phyloP scores from a whole-genome alignment of 495 filamentous ascomycete species.

The Saxophila tyrrhenica region DNA sequence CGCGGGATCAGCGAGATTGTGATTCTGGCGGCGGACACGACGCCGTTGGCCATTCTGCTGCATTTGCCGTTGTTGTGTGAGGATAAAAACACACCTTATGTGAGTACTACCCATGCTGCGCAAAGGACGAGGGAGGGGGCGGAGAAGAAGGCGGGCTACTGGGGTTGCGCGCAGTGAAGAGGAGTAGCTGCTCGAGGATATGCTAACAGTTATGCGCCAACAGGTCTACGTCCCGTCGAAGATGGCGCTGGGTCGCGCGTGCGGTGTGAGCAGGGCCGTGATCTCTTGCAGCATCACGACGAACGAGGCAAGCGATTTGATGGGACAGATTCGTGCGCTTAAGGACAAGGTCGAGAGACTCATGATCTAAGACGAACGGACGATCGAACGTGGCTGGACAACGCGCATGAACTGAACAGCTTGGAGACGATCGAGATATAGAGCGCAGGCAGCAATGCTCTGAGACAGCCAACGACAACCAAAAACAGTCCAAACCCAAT shows the following conservation, averaged over 20 bases:
- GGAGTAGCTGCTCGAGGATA: too few species aligned
- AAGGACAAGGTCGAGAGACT: conserved; percentile 95
- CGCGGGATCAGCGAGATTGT: conserved; percentile 81
- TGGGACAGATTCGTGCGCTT: conserved; percentile 67
- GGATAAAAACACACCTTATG: conserved; percentile 46
- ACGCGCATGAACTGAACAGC: neutral
- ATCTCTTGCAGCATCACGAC: conserved; percentile 81
- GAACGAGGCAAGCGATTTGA: conserved; percentile 85
- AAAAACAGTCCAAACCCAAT: too few species aligned
- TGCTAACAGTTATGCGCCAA: conserved; percentile 8
- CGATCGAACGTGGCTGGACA: neutral
- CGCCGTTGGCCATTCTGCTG: conserved; percentile 78
- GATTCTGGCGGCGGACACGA: conserved; percentile 77
- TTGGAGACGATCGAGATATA: neutral
- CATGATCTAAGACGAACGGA: conserved; percentile 86
- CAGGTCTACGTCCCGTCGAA: conserved; percentile 61
- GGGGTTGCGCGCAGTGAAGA: neutral
- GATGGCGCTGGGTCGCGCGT: conserved; percentile 70
- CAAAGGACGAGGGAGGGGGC: neutral
- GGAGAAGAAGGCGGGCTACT: neutral
- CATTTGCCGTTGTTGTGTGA: conserved; percentile 83
- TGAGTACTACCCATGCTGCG: neutral
- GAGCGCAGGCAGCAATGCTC: neutral
- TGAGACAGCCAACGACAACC: too few species aligned
- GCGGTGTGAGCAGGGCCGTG: conserved; percentile 75